Base-by-base conservation (phyloP, 1,139 yeast genomes). In the Taphrina pruni region DNA sequence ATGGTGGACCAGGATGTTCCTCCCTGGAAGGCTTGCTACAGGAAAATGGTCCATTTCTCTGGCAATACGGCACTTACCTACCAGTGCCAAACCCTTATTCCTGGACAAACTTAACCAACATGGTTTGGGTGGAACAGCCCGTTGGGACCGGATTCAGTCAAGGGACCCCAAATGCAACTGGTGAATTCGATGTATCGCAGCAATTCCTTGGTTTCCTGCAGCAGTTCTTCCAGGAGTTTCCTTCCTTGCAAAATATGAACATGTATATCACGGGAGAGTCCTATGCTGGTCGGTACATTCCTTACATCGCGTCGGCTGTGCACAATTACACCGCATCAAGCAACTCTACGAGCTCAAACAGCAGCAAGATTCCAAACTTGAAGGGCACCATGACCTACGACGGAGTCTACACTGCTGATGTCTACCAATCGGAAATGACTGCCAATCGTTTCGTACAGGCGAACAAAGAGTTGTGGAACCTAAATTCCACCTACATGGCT, bases 1-100 rank as follows among this genome's bases (percentile, higher is more conserved):
- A 94, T 58, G 75, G 75, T 26, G 96, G 96, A 0, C 96, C 96
- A 0, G 99, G 99, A 0, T 94, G 99, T 77, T 91, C 97, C 1
- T 91, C 97, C 0, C 87, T 93, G 94, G 98, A 94, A 78, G 99
- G 99, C 2, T 97, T 97, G 0, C 77, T 94, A 72, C 86, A 93
- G 86, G 99, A 94, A 78, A 80, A 87, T 1, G 99, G 99, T 0
- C 98, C 99, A 0, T 85, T 91, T 69, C 81, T 97, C 70, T 82
- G 91, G 35, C 79, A 81, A 71, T 73, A 78, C 0, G 77, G 84
- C 9, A 73, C 85, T 88, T 72, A 82, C 85, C 60, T 89, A 89
- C 8, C 91, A 91, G 75, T 75, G 93, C 69, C 82, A 93, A 11
- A 94, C 89, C 78, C 58, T 2, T 45, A 39, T 32, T 48, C 69